A percentile compares a stretch with the other conserved stretches of the same genome.
Evolutionary conservation across 2,329 filamentous ascomycete genomes (phyloP).

Genomic region (Hypoxylon sp.): DNA sequence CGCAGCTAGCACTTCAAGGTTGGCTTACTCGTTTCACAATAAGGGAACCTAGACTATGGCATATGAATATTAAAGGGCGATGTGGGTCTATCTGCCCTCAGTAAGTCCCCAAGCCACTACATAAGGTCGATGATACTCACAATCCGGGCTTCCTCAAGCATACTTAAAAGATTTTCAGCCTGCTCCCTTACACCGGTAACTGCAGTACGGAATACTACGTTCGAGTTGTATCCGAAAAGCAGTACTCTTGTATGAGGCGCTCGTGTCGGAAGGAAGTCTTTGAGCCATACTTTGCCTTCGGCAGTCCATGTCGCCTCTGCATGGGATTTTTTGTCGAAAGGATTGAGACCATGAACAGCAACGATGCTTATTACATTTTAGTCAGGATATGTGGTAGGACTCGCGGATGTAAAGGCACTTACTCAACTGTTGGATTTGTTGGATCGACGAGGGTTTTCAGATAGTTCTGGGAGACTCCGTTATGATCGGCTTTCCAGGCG

Average conservation of each 20-base stretch:
- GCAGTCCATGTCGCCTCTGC: conserved; percentile 27
- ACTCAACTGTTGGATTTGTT: conserved; percentile 11
- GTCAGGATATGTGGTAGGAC: not conserved
- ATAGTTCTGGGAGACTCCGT: conserved; percentile 9
- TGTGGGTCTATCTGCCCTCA: conserved; percentile 4
- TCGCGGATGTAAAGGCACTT: not conserved
- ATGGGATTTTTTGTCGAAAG: conserved; percentile 18
- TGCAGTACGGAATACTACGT: conserved; percentile 23
- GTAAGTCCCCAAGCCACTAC: not conserved
- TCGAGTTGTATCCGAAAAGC: conserved; percentile 29
- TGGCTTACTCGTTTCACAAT: conserved; percentile 24
- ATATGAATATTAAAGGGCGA: conserved; percentile 32
- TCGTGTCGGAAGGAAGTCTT: conserved; percentile 23
- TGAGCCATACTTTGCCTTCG: conserved; percentile 21
- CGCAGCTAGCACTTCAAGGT: not conserved
- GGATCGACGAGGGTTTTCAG: conserved; percentile 17
- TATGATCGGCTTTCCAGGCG: not conserved
- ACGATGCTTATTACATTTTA: conserved; percentile 25
- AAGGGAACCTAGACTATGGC: conserved; percentile 27
- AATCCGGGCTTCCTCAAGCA: conserved; percentile 1
- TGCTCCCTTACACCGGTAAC: conserved; percentile 20
- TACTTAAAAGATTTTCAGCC: conserved; percentile 26
- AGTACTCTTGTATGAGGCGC: conserved; percentile 18
- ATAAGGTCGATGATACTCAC: not conserved
- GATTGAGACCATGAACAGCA: conserved; percentile 30